These are phyloP conservation scores for Phialemonium atrogriseum DNA, from an alignment of 2,329 filamentous ascomycete genomes.

Conservation along the genomic window DNA sequence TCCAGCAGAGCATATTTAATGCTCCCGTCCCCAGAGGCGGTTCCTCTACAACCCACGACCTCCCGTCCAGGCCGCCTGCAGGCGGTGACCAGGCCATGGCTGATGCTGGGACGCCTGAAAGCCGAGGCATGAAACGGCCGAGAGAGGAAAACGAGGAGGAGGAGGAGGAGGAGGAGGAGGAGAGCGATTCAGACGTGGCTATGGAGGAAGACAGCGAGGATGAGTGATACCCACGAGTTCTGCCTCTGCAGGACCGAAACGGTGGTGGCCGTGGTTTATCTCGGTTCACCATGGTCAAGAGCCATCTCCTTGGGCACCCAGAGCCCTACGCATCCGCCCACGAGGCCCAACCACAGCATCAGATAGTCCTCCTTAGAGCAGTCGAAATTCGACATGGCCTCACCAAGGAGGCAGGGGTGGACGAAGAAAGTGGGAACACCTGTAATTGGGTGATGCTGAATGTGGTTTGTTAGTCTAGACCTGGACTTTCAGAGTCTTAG, in stretches of 20 bases:
- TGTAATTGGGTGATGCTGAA: slow-evolving; percentile 73
- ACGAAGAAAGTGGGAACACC: slow-evolving; percentile 78
- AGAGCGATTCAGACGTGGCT: slow-evolving; percentile 51
- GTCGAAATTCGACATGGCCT: slow-evolving; percentile 63
- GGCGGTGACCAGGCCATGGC: slow-evolving; percentile 38
- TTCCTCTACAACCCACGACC: slow-evolving; percentile 26
- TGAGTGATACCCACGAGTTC: slow-evolving; percentile 35
- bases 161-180: slow-evolving; percentile 59
- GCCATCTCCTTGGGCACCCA: slow-evolving; percentile 66
- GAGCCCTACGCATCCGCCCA: slow-evolving; percentile 73
- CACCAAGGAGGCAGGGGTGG: slow-evolving; percentile 83
- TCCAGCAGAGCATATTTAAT: slow-evolving; percentile 75
- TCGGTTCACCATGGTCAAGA: slow-evolving; percentile 19
- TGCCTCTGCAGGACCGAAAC: slow-evolving; percentile 3
- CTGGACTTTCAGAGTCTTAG: slow-evolving; percentile 16
- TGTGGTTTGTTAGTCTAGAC: slow-evolving; percentile 32
- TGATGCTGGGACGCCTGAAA: slow-evolving; percentile 45
- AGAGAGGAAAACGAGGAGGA: too few relatives aligned
- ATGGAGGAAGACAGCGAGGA: slow-evolving; percentile 67
- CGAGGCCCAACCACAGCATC: slow-evolving; percentile 80
- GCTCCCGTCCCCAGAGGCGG: slow-evolving; percentile 52
- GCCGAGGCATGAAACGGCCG: slow-evolving; percentile 59
- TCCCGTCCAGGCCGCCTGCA: slow-evolving; percentile 41
- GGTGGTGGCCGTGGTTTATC: slow-evolving; percentile 9
- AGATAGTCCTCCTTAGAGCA: slow-evolving; percentile 64